phyloP scores from a whole-genome alignment of 108 stramenopile genomes.

The Skeletonema costatum region DNA sequence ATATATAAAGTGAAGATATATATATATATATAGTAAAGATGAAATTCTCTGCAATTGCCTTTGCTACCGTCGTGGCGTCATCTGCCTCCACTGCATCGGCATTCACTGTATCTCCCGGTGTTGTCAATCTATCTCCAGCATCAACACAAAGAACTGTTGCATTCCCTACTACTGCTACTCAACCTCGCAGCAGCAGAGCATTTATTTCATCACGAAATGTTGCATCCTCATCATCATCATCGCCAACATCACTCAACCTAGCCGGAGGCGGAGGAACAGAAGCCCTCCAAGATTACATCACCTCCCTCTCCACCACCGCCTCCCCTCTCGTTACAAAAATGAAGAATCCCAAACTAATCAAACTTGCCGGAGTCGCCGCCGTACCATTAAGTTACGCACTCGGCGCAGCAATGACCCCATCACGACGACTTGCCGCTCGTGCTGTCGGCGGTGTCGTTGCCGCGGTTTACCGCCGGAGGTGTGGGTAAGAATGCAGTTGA shows the following conservation, averaged over 20 bases:
- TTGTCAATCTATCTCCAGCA: slow-evolving; percentile 4
- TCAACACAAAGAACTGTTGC: neutral
- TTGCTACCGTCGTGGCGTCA: slow-evolving; percentile 19
- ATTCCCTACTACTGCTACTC: neutral
- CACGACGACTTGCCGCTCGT: slow-evolving; percentile 35
- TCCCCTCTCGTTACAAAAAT: slow-evolving; percentile 8
- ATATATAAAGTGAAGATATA: neutral
- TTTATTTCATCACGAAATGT: neutral
- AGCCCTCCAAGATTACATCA: slow-evolving; percentile 33
- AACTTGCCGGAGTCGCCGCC: slow-evolving; percentile 43
- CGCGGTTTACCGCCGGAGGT: slow-evolving; percentile 36
- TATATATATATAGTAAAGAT: slow-evolving; percentile 4
- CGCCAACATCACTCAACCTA: slow-evolving; percentile 32
- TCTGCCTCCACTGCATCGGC: slow-evolving; percentile 26
- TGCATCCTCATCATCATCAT: slow-evolving; percentile 3
- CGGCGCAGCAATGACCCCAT: slow-evolving; percentile 43
- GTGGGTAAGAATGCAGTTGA: slow-evolving; percentile 40
- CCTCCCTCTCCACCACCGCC: slow-evolving; percentile 17
- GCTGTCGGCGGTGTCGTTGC: slow-evolving; percentile 35
- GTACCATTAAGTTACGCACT: slow-evolving; percentile 24
- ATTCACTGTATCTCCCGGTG: slow-evolving; percentile 13
- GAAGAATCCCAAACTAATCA: slow-evolving; percentile 36
- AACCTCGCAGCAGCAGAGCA: slow-evolving; percentile 1
- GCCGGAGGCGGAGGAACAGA: slow-evolving; percentile 35
- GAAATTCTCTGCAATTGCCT: slow-evolving; percentile 42